phyloP scores from a whole-genome alignment of 1,284 basidiomycete species.

The Tilletia walkeri region DNA sequence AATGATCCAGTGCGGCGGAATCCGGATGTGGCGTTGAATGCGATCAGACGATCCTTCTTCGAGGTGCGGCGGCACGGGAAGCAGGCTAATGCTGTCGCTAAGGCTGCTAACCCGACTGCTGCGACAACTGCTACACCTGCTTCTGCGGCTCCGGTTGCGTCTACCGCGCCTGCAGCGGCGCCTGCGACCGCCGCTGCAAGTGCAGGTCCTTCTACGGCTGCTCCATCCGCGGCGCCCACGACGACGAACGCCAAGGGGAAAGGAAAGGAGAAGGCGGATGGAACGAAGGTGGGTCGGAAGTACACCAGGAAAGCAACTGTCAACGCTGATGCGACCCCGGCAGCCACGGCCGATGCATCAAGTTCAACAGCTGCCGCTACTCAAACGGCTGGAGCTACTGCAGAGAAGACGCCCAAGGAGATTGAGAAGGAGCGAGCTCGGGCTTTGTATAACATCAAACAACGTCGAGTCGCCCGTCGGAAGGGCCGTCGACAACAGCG shows the following conservation, averaged over 20 bases:
- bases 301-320: background rate
- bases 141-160: background rate
- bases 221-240: background rate
- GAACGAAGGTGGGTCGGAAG: background rate
- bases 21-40: conserved; percentile 2
- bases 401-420: background rate
- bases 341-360: background rate
- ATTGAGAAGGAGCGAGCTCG: background rate
- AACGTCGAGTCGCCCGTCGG: conserved; percentile 5
- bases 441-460: background rate
- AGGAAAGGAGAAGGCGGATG: background rate
- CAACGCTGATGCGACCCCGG: background rate
- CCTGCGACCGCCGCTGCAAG: background rate
- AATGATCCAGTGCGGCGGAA: background rate
- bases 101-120: background rate
- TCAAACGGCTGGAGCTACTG: background rate
- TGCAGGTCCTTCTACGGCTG: background rate
- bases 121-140: background rate
- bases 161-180: background rate
- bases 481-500: background rate
- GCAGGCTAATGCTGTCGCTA: background rate
- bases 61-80: conserved; percentile 11
- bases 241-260: background rate
- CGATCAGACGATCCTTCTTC: background rate
- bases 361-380: background rate